A percentile compares a stretch with the other conserved stretches of the same genome.
Evolutionary conservation across 495 filamentous ascomycete genomes (phyloP).

Genomic region (Xylaria scruposa): DNA sequence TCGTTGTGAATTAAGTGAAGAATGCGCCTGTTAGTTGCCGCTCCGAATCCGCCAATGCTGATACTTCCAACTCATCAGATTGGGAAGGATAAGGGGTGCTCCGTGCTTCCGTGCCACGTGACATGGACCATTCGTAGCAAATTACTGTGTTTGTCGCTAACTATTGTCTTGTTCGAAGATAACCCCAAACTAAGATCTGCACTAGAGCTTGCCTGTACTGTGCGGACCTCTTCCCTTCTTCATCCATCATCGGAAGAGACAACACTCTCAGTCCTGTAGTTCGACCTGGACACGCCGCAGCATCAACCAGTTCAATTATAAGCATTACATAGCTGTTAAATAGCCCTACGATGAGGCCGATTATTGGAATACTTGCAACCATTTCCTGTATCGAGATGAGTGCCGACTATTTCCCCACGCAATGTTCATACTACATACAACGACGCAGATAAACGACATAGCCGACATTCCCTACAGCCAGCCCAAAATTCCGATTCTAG

Average conservation of each 20-base stretch:
- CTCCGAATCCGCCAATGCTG: slow-evolving; percentile 5
- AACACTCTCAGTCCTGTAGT: neutral
- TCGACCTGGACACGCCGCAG: neutral
- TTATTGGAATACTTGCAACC: neutral
- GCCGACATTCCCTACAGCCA: neutral
- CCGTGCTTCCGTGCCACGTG: slow-evolving; percentile 20
- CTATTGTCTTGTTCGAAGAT: neutral
- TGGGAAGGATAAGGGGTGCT: slow-evolving; percentile 19
- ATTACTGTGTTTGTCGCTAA: neutral
- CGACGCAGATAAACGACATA: neutral
- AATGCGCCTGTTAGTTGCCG: slow-evolving; percentile 19
- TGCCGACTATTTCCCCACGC: neutral
- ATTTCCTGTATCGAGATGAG: neutral
- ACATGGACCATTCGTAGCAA: neutral
- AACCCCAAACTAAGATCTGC: neutral
- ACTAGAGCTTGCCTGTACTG: neutral
- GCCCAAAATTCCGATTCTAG: neutral
- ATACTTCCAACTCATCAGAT: slow-evolving; percentile 21
- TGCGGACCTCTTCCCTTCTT: neutral
- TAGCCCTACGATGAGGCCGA: neutral
- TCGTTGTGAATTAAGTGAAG: slow-evolving; percentile 6
- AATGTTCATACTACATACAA: neutral
- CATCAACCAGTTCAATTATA: neutral
- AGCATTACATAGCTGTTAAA: neutral
- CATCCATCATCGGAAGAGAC: neutral